These are phyloP conservation scores for Alternaria ethzedia DNA, from an alignment of 2,329 filamentous ascomycete genomes.

Conservation along the genomic window DNA sequence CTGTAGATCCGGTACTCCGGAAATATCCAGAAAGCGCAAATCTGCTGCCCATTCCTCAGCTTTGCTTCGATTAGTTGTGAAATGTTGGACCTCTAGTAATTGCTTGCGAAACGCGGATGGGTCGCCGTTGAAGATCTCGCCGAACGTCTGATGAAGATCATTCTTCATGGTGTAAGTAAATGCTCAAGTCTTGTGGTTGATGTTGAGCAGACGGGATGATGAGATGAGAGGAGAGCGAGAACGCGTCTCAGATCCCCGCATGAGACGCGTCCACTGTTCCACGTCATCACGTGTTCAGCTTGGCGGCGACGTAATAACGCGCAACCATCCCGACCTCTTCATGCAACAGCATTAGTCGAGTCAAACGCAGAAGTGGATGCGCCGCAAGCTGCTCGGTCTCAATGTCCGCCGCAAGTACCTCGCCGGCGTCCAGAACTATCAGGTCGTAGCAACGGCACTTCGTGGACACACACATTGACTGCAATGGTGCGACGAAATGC, in stretches of 20 bases:
- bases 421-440: neutral
- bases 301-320: neutral
- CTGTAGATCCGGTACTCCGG: slow-evolving; percentile 6
- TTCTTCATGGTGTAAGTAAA: slow-evolving; percentile 13
- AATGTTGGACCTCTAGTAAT: slow-evolving; percentile 18
- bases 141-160: slow-evolving; percentile 22
- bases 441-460: neutral
- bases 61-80: slow-evolving; percentile 8
- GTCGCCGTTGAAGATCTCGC: slow-evolving; percentile 23
- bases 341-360: neutral
- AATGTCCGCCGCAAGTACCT: neutral
- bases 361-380: neutral
- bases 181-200: neutral
- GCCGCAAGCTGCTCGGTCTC: neutral
- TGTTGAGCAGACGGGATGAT: neutral
- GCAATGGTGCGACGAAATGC: neutral
- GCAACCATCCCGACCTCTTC: neutral
- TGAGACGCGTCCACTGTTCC: neutral
- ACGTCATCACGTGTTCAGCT: neutral
- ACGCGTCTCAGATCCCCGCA: neutral
- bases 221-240: neutral
- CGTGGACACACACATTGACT: neutral
- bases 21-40: slow-evolving; percentile 25
- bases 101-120: slow-evolving; percentile 13
- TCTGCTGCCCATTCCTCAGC: slow-evolving; percentile 16